Base-by-base conservation (phyloP, 2,329 filamentous ascomycete genomes). In the Metarhizium anisopliae region DNA sequence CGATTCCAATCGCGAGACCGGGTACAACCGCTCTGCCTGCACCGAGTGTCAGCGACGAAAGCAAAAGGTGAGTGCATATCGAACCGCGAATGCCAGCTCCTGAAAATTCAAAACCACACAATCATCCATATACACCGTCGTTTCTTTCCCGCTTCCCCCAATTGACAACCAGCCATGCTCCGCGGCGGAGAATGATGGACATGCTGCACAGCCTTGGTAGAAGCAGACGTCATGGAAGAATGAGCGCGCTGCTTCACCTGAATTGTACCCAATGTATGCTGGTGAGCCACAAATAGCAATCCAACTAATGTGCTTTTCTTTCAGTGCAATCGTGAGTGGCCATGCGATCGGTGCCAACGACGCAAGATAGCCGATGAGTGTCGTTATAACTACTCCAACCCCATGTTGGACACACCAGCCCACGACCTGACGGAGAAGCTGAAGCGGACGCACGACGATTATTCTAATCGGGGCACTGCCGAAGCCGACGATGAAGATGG, bases 41-140 rank as follows among this genome's bases (percentile, higher is more conserved):
- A 72, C 70, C 38, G 74, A 76, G 62, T 77, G 70, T 52, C 68
- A 72, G 59, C 68, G 70, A 43, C 64, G 70, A 53, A 72, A 72
- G 61, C 70, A 72, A 63, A 72, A 72, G 64, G 70, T 68, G 57
- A 16, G 58, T 42, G 16, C 47, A 1, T 36, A 6, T 47, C 18
- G 35, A 47, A 35, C 35, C 51, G 14, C 42, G 25, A 11, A 45
- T 20, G 38, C 13, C 11, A 40, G 38, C 38, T 40, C 38, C 5
- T 40, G 10, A 5, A 16, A 40, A 40, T 40, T 11, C 38, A 14
- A 11, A 35, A 20, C 13, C 20, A 49, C 30, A 10, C 42, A 30
- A 49, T 16, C 6, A 30, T 49, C 11, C 25, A 49, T 16, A 6
- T 8, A 10, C 8, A 38, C 36, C 8, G 36, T 43, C 30, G 25